Percentiles rank a stretch among this genome's conserved stretches.
phyloP scores from a whole-genome alignment of 805 yeast genomes.

The Clavispora carvajalis region DNA sequence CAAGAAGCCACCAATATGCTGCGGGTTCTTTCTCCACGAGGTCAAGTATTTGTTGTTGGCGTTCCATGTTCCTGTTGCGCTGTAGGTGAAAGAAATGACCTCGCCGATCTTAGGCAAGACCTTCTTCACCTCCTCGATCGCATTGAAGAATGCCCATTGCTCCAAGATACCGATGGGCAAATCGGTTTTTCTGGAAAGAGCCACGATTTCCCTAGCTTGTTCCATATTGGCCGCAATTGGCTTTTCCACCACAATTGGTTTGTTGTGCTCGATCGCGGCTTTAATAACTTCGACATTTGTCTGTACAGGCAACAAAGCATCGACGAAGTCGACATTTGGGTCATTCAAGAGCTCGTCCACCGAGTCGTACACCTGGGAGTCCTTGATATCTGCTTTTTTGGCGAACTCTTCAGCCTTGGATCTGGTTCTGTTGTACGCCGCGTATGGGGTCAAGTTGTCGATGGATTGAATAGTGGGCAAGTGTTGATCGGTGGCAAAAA shows the following conservation, averaged over 20 bases:
- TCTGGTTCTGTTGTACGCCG: slow-evolving; percentile 79
- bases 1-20: slow-evolving; percentile 88
- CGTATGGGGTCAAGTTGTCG: slow-evolving; percentile 51
- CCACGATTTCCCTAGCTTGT: slow-evolving; percentile 78
- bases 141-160: slow-evolving; percentile 74
- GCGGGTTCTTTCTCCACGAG: slow-evolving; percentile 83
- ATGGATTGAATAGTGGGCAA: slow-evolving; percentile 62
- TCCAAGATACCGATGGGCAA: slow-evolving; percentile 76
- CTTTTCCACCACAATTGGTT: slow-evolving; percentile 81
- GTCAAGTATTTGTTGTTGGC: slow-evolving; percentile 62
- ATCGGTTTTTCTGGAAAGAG: slow-evolving; percentile 53
- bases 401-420: slow-evolving; percentile 83
- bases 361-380: slow-evolving; percentile 49
- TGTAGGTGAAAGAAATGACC: slow-evolving; percentile 62
- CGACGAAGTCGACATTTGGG: slow-evolving; percentile 67
- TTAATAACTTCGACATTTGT: slow-evolving; percentile 63
- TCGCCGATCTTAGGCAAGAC: slow-evolving; percentile 68
- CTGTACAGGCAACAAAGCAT: slow-evolving; percentile 87
- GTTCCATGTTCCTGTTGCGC: slow-evolving; percentile 69
- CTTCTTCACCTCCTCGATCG: slow-evolving; percentile 50
- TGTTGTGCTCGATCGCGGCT: slow-evolving; percentile 64
- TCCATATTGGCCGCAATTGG: slow-evolving; percentile 84
- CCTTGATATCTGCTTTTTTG: slow-evolving; percentile 46
- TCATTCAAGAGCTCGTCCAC: slow-evolving; percentile 65
- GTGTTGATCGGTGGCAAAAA: slow-evolving; percentile 82